phyloP scores from a whole-genome alignment of 2,329 filamentous ascomycete genomes.

The Parasarocladium wereldwijsianum region DNA sequence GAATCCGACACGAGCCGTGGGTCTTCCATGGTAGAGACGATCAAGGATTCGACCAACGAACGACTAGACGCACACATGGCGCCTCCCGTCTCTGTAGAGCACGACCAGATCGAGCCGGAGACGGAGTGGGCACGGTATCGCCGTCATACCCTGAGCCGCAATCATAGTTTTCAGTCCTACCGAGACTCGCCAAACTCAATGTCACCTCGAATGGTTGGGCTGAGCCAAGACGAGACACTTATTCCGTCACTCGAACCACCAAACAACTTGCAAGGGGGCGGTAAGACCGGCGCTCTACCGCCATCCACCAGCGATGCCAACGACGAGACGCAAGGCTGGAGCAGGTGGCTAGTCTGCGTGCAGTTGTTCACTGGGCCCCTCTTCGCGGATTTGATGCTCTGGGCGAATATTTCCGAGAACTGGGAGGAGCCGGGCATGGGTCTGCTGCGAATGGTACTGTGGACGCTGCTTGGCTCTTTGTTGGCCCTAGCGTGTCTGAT shows the following conservation, averaged over 20 bases:
- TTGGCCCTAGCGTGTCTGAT: conserved; percentile 53
- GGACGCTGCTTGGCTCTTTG: conserved; percentile 54
- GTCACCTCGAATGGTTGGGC: conserved; percentile 8
- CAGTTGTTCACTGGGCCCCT: conserved; percentile 80
- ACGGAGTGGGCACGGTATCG: conserved; percentile 47
- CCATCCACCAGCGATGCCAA: conserved; percentile 12
- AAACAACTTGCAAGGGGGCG: too few species aligned
- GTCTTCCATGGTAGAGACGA: conserved; percentile 12
- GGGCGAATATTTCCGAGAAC: conserved; percentile 51
- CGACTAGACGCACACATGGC: conserved; percentile 15
- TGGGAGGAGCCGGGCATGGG: conserved; percentile 32
- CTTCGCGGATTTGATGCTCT: conserved; percentile 66
- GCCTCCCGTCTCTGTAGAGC: conserved; percentile 20
- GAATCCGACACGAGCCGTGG: conserved; percentile 49
- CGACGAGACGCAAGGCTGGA: conserved; percentile 52
- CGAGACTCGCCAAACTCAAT: not conserved
- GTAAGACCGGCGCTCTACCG: too few species aligned
- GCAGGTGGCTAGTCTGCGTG: conserved; percentile 73
- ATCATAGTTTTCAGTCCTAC: conserved; percentile 11
- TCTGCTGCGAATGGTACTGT: conserved; percentile 43
- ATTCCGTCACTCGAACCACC: conserved; percentile 7
- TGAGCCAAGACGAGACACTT: conserved; percentile 10
- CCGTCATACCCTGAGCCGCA: conserved; percentile 24
- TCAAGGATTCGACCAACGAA: conserved; percentile 15
- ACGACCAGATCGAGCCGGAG: conserved; percentile 23